phyloP scores from a whole-genome alignment of 179 eudicot species.

The Monotropa hypopitys region DNA sequence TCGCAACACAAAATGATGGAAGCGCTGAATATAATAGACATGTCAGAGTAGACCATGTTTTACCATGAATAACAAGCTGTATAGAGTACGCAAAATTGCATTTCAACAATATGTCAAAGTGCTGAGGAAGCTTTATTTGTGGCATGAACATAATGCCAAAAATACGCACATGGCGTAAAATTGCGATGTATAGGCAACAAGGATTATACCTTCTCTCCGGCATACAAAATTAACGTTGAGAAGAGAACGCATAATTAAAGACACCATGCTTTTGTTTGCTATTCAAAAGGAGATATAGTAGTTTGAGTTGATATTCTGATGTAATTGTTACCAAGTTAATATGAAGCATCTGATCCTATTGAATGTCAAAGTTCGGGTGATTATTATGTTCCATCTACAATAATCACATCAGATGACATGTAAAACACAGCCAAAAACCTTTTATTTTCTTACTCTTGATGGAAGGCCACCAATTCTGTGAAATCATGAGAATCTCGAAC shows the following conservation, averaged over 20 bases:
- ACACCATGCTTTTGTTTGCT: too few relatives aligned
- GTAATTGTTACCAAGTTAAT: not conserved
- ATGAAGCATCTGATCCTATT: not conserved
- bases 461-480: conserved; percentile 84
- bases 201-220: not conserved
- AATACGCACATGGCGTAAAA: not conserved
- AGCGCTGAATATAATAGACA: too few relatives aligned
- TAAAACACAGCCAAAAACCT: not conserved
- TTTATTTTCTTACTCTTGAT: conserved; percentile 87
- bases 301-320: too few relatives aligned
- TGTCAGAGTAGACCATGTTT: too few relatives aligned
- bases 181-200: not conserved
- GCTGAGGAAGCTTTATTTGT: too few relatives aligned
- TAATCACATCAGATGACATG: not conserved
- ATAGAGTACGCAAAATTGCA: too few relatives aligned
- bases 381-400: not conserved
- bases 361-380: not conserved
- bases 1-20: too few relatives aligned
- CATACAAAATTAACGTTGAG: not conserved
- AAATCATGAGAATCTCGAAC: conserved; percentile 88
- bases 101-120: too few relatives aligned
- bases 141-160: too few relatives aligned
- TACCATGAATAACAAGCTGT: too few relatives aligned
- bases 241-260: not conserved
- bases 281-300: too few relatives aligned